These are phyloP conservation scores for Myrica gale DNA, from an alignment of 306 rosid genomes.

Conservation along the genomic window DNA sequence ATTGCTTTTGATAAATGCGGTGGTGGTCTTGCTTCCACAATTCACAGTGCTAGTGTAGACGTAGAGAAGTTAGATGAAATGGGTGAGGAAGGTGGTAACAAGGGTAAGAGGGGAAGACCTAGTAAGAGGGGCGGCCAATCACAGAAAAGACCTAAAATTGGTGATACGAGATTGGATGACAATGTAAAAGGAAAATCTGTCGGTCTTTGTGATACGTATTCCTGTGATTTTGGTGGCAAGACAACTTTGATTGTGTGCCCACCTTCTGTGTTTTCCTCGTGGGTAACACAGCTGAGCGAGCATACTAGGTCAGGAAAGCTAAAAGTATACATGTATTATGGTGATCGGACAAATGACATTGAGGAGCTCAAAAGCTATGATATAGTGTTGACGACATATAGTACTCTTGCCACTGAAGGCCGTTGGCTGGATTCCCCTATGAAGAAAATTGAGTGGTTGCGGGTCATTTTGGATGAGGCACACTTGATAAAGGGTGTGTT, in stretches of 20 bases:
- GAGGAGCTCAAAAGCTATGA: conserved; percentile 60
- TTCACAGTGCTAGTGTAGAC: conserved; percentile 12
- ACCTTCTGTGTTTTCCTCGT: conserved; percentile 70
- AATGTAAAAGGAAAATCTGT: conserved; percentile 19
- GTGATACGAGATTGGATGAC: conserved; percentile 4
- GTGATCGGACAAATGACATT: conserved; percentile 50
- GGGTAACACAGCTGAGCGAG: conserved; percentile 62
- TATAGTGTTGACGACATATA: conserved; percentile 71
- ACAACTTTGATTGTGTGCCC: conserved; percentile 74
- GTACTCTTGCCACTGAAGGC: conserved; percentile 47
- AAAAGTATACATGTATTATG: conserved; percentile 68
- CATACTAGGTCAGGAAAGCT: conserved; percentile 52
- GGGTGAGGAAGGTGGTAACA: conserved; percentile 30
- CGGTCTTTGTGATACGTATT: conserved; percentile 13
- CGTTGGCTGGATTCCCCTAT: conserved; percentile 26
- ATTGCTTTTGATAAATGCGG: conserved; percentile 54
- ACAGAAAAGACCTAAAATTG: conserved; percentile 34
- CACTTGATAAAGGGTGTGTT: conserved; percentile 67
- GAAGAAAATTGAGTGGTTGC: conserved; percentile 60
- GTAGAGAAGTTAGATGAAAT: conserved; percentile 25
- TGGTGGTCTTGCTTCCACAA: conserved; percentile 4
- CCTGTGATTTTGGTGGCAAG: conserved; percentile 17
- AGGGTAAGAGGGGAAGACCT: conserved; percentile 36
- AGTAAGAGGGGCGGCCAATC: conserved; percentile 20
- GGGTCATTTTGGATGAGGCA: conserved; percentile 81